These are phyloP conservation scores for Globisporangium abappressorium DNA, from an alignment of 352 stramenopile species.

Conservation along the genomic window DNA sequence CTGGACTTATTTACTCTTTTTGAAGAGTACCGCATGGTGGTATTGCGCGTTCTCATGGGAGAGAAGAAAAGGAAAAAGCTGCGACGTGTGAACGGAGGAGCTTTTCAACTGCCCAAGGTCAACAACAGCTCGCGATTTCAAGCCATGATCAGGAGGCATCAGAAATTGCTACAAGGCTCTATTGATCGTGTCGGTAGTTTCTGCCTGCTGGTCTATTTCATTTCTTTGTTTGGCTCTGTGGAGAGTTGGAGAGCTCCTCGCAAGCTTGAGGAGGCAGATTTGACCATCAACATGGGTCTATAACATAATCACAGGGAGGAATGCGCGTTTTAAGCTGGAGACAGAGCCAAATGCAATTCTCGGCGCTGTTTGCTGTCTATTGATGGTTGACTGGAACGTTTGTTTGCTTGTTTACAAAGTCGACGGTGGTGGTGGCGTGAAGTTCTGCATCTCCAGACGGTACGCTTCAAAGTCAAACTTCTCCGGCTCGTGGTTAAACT, in stretches of 20 bases:
- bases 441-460: slow-evolving; percentile 41
- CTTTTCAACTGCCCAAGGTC: background rate
- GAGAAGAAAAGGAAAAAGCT: background rate
- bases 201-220: no score
- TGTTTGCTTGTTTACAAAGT: background rate
- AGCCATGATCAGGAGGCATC: background rate
- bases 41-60: background rate
- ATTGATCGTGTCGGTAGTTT: background rate
- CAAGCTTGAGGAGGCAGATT: background rate
- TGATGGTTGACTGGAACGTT: background rate
- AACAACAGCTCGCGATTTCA: background rate
- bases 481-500: slow-evolving; percentile 83
- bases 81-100: background rate
- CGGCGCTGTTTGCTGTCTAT: background rate
- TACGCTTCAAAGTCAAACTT: slow-evolving; percentile 87
- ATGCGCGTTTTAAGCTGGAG: background rate
- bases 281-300: background rate
- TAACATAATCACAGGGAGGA: no score
- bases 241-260: background rate
- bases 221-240: no score
- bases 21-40: background rate
- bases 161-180: background rate
- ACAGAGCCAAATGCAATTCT: background rate
- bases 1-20: background rate
- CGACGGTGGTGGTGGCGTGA: slow-evolving; percentile 2